Evolutionary conservation across 306 rosid species (phyloP).

Genomic region (Rubus parviflorus): DNA sequence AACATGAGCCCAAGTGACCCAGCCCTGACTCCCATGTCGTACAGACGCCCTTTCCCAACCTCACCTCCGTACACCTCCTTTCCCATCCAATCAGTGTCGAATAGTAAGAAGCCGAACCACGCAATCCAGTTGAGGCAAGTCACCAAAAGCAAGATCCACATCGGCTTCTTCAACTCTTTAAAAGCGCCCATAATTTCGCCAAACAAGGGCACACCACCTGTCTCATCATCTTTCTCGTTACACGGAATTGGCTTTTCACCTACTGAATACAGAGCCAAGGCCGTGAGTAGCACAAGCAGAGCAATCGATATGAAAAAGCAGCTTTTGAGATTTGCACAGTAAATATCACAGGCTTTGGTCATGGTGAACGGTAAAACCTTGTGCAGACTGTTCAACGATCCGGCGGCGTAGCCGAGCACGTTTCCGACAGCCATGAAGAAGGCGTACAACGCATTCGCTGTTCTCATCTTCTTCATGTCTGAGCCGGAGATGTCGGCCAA

Average conservation of each 20-base stretch:
- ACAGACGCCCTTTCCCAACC: neutral
- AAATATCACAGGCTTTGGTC: neutral
- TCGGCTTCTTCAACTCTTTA: neutral
- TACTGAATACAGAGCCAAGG: neutral
- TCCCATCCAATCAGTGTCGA: neutral
- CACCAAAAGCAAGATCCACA: neutral
- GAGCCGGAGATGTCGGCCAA: neutral
- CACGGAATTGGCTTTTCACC: neutral
- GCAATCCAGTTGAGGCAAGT: slow-evolving; percentile 1
- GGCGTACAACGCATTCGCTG: neutral
- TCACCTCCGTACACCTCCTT: neutral
- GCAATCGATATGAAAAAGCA: neutral
- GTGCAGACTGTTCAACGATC: neutral
- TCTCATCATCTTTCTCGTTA: neutral
- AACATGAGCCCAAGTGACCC: slow-evolving; percentile 5
- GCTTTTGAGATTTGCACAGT: neutral
- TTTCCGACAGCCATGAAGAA: slow-evolving; percentile 5
- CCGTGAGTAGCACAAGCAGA: neutral
- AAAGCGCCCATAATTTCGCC: neutral
- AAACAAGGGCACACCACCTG: neutral
- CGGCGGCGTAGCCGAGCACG: neutral
- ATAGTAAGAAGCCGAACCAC: neutral
- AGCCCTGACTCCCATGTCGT: slow-evolving; percentile 8
- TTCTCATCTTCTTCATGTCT: neutral
- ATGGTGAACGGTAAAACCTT: neutral